Evolutionary conservation across 306 rosid genomes (phyloP), one percentile per base, ranked within the genome.

Genomic region (Dalbergia oliveri): DNA sequence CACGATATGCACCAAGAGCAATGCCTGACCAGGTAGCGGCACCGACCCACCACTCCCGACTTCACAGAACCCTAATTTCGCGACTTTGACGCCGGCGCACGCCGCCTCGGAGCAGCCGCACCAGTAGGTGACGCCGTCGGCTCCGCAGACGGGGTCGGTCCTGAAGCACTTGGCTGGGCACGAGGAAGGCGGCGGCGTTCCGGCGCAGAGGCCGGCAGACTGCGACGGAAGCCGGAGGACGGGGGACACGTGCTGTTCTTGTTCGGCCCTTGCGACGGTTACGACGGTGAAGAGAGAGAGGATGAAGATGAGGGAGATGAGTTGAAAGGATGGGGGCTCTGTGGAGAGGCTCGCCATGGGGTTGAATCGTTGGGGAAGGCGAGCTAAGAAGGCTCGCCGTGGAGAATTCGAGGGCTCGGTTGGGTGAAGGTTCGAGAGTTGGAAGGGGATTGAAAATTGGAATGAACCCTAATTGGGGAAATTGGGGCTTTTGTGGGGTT

Each of bases 31-130:
- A 0, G 99, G 90, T 18, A 95, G 70, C 73, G 96, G 88, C 0
- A 87, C 95, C 1, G 97, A 84, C 4, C 94, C 98, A 2, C 90
- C 96, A 18, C 85, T 93, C 0, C 97, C 97, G 6, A 93, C 92
- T 78, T 93, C 97, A 62, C 98, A 95, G 62, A 87, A 91, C 0
- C 99, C 97, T 65, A 89, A 35, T 44, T 87, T 95, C 21, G 88
- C 91, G 4, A 93, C 99, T 35, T 86, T 82, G 3, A 73, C 84
- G 1, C 98, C 93, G 5, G 93, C 88, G 66, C 98, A 95, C 2
- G 88, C 88, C 0, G 98, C 97, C 31, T 93, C 99, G 1, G 89
- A 84, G 77, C 97, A 94, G 4, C 99, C 99, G 37, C 97, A 93
- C 99, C 98, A 95, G 77, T 95, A 95, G 10, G 96, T 93, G 7